Percentiles rank a stretch among this genome's conserved stretches.
phyloP scores from a whole-genome alignment of 805 yeast genomes.

The Saccharomyces eubayanus region DNA sequence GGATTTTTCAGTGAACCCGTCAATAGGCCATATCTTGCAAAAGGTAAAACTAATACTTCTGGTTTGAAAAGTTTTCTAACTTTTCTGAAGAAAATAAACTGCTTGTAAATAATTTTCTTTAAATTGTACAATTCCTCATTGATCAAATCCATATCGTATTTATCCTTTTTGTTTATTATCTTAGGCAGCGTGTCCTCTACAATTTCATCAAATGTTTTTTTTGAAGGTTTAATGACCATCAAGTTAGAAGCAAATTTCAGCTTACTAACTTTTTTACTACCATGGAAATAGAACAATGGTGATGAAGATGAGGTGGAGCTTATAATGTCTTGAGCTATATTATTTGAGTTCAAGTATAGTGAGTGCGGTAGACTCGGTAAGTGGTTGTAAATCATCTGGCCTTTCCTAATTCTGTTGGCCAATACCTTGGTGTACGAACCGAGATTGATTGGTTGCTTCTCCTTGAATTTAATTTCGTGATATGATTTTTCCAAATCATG shows the following conservation, averaged over 20 bases:
- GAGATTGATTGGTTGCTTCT: slow-evolving; percentile 17
- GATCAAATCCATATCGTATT: slow-evolving; percentile 27
- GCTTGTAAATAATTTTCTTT: slow-evolving; percentile 21
- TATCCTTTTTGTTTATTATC: slow-evolving; percentile 10
- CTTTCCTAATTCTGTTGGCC: slow-evolving; percentile 13
- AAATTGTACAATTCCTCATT: slow-evolving; percentile 24
- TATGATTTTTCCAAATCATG: slow-evolving; percentile 18
- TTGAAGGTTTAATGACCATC: slow-evolving; percentile 52
- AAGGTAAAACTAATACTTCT: slow-evolving; percentile 26
- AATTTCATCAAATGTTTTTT: slow-evolving; percentile 20
- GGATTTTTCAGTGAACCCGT: slow-evolving; percentile 22
- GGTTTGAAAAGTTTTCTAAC: slow-evolving; percentile 17
- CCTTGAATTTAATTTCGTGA: slow-evolving; percentile 13
- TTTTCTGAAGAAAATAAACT: slow-evolving; percentile 24
- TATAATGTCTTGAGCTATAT: slow-evolving; percentile 26
- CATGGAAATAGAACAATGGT: slow-evolving; percentile 16
- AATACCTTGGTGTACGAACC: slow-evolving; percentile 20
- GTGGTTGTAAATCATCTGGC: slow-evolving; percentile 30
- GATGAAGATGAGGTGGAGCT: slow-evolving; percentile 20
- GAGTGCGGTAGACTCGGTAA: slow-evolving; percentile 32
- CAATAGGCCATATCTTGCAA: slow-evolving; percentile 25
- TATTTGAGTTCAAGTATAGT: slow-evolving; percentile 18
- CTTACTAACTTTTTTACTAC: slow-evolving; percentile 19
- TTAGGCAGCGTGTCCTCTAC: slow-evolving; percentile 16
- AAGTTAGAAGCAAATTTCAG: slow-evolving; percentile 37